Conservation (phyloP, 306 rosid species). For the Vigna nakashimae region DNA sequence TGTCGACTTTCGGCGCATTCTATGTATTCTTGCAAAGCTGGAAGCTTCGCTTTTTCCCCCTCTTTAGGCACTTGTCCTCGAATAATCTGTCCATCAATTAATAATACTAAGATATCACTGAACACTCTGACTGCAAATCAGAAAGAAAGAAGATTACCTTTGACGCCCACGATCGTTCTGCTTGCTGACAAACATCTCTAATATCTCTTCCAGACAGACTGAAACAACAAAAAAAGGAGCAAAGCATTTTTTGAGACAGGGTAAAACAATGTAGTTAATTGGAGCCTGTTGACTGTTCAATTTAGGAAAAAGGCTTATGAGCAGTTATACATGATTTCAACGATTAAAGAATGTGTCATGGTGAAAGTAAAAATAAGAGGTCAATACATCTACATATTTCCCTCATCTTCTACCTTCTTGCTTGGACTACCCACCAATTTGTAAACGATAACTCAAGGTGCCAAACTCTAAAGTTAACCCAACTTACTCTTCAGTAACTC, state of each 20-base stretch:
- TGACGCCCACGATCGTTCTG: constrained; percentile 96
- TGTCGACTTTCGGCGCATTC: constrained; percentile 40
- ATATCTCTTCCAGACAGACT: constrained; percentile 98
- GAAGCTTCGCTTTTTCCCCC: constrained; percentile 41
- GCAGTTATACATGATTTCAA: constrained; percentile 21
- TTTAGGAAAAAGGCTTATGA: constrained; percentile 17
- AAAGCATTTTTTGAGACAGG: not conserved
- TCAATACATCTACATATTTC: not conserved
- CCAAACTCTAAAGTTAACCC: not conserved
- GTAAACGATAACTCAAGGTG: not conserved
- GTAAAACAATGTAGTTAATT: not conserved
- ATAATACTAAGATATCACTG: not conserved
- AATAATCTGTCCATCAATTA: constrained; percentile 59
- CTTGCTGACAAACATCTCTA: constrained; percentile 86
- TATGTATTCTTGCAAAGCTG: constrained; percentile 50
- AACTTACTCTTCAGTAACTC: constrained; percentile 51
- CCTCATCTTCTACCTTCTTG: constrained; percentile 26
- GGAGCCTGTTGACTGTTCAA: not conserved
- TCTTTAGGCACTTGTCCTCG: constrained; percentile 50
- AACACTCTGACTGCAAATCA: not conserved
- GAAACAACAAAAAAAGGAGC: constrained; percentile 40
- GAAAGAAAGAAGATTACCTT: constrained; percentile 56
- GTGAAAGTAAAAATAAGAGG: constrained; percentile 33
- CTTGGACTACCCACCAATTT: constrained; percentile 9
- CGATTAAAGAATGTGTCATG: constrained; percentile 42